Percentiles rank a stretch among this genome's conserved stretches.
phyloP scores from a whole-genome alignment of 1,284 basidiomycete genomes.

The Crepidotus sp. region DNA sequence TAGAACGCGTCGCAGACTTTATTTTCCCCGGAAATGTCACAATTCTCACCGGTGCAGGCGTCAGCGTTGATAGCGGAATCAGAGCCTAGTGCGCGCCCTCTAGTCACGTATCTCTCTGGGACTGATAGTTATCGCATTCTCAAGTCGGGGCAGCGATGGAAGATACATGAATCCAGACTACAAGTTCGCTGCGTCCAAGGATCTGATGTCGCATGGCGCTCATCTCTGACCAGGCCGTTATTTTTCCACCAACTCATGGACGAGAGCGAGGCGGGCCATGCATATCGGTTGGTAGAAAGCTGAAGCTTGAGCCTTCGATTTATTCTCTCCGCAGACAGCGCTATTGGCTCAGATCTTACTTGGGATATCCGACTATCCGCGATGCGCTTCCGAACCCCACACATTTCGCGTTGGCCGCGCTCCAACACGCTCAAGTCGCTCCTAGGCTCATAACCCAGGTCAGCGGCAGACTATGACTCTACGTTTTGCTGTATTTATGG shows the following conservation, averaged over 20 bases:
- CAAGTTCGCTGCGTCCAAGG: conserved; percentile 38
- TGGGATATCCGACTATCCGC: conserved; percentile 76
- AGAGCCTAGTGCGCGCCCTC: conserved; percentile 78
- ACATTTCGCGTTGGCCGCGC: conserved; percentile 76
- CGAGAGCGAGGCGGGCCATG: conserved; percentile 51
- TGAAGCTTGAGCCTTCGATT: background rate
- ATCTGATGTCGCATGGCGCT: background rate
- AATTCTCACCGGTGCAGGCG: conserved; percentile 82
- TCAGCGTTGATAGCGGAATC: conserved; percentile 89
- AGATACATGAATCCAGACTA: conserved; percentile 88
- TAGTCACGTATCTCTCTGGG: background rate
- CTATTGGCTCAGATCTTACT: conserved; percentile 83
- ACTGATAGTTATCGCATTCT: background rate
- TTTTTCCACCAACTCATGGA: conserved; percentile 81
- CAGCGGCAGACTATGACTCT: background rate
- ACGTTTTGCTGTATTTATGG: background rate
- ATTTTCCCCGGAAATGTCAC: conserved; percentile 59
- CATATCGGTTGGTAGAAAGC: conserved; percentile 45
- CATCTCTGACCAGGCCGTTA: conserved; percentile 40
- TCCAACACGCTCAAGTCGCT: conserved; percentile 62
- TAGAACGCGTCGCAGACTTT: conserved; percentile 60
- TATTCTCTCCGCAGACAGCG: conserved; percentile 44
- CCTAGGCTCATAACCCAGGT: conserved; percentile 74
- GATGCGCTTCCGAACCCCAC: conserved; percentile 79
- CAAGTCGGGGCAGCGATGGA: conserved; percentile 31